Evolutionary conservation across 2,329 filamentous ascomycete species (phyloP).

Genomic region (Phialocephala subalpina): DNA sequence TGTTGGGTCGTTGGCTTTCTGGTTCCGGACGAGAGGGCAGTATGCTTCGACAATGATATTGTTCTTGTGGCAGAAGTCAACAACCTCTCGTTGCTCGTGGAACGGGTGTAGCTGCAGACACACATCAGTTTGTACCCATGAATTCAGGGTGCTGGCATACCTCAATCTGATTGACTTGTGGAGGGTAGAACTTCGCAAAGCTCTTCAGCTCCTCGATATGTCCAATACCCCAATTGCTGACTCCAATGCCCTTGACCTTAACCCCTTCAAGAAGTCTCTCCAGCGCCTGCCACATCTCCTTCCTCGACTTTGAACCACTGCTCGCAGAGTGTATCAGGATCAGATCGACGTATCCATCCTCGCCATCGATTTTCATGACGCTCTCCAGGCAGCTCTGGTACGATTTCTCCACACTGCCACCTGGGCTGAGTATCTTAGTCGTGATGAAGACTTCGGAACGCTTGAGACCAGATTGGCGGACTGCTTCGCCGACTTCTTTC

Average conservation of each 20-base stretch:
- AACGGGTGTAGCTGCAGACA: slow-evolving; percentile 76
- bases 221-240: slow-evolving; percentile 74
- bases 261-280: slow-evolving; percentile 68
- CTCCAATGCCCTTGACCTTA: slow-evolving; percentile 70
- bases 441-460: slow-evolving; percentile 72
- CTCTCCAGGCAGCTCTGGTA: slow-evolving; percentile 68
- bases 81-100: slow-evolving; percentile 66
- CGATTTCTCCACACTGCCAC: slow-evolving; percentile 61
- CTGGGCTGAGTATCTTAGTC: slow-evolving; percentile 70
- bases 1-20: slow-evolving; percentile 66
- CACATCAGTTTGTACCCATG: slow-evolving; percentile 70
- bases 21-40: slow-evolving; percentile 64
- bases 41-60: slow-evolving; percentile 62
- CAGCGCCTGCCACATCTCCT: slow-evolving; percentile 71
- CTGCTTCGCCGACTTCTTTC: slow-evolving; percentile 68
- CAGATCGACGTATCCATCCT: slow-evolving; percentile 72
- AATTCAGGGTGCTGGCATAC: slow-evolving; percentile 51
- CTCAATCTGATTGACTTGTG: slow-evolving; percentile 77
- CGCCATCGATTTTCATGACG: slow-evolving; percentile 65
- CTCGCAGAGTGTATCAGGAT: slow-evolving; percentile 74
- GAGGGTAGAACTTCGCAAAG: slow-evolving; percentile 72
- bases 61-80: slow-evolving; percentile 55
- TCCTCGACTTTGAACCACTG: slow-evolving; percentile 60
- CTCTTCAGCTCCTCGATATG: slow-evolving; percentile 74
- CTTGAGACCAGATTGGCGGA: slow-evolving; percentile 62